Conservation (phyloP, 2,329 filamentous ascomycete genomes). For the Exutisphaerella laricina region DNA sequence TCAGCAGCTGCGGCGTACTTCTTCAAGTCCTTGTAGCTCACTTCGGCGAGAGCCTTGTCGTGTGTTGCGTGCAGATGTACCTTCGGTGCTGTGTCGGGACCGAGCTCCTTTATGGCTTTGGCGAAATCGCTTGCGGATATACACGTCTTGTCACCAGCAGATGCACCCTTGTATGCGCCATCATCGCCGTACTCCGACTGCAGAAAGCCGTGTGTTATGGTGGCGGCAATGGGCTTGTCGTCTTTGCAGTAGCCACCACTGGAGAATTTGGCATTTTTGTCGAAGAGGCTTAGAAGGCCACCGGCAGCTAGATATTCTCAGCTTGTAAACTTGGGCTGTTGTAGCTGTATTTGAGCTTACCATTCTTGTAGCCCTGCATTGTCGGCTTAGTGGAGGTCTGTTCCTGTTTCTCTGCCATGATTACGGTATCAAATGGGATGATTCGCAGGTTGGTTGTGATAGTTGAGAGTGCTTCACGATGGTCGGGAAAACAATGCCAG, state of each 20-base stretch:
- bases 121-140: slow-evolving; percentile 15
- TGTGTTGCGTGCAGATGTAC: slow-evolving; percentile 15
- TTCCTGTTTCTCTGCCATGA: slow-evolving; percentile 14
- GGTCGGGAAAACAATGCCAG: slow-evolving; percentile 1
- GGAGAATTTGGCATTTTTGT: slow-evolving; percentile 4
- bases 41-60: slow-evolving; percentile 17
- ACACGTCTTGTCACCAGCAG: slow-evolving; percentile 16
- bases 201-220: slow-evolving; percentile 16
- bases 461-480: not conserved
- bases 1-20: slow-evolving; percentile 14
- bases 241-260: slow-evolving; percentile 14
- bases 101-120: slow-evolving; percentile 15
- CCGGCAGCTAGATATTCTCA: slow-evolving; percentile 8
- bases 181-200: slow-evolving; percentile 19
- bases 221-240: slow-evolving; percentile 19
- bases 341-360: slow-evolving; percentile 7
- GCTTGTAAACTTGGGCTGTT: not conserved
- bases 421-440: not conserved
- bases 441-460: not conserved
- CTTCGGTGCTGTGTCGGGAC: slow-evolving; percentile 15
- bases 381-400: slow-evolving; percentile 22
- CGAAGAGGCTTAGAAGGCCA: slow-evolving; percentile 12
- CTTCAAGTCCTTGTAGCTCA: slow-evolving; percentile 13
- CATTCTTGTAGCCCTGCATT: slow-evolving; percentile 21
- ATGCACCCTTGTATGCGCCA: slow-evolving; percentile 3